These are phyloP conservation scores for Ceratobasidium sp. DNA, from an alignment of 1,284 basidiomycete species.

Conservation along the genomic window DNA sequence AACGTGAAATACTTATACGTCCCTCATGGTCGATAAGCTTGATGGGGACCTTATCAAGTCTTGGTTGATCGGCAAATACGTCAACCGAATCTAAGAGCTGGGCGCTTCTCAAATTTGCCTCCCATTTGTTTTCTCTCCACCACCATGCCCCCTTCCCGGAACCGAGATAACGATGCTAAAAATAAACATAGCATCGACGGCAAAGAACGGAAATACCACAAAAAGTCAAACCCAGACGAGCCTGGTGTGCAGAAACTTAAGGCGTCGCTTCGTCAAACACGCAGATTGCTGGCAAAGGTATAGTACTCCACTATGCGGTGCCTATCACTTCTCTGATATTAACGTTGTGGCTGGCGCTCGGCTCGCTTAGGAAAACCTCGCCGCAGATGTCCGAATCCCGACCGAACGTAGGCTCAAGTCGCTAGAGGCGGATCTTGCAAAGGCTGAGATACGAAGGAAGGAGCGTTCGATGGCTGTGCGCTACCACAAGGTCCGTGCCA, in stretches of 20 bases:
- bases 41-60: background rate
- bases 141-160: constrained; percentile 38
- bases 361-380: constrained; percentile 73
- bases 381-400: constrained; percentile 80
- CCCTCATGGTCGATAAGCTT: constrained; percentile 42
- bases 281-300: constrained; percentile 82
- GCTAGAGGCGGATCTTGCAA: constrained; percentile 80
- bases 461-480: constrained; percentile 79
- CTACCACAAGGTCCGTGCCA: constrained; percentile 75
- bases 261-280: constrained; percentile 81
- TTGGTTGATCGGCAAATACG: constrained; percentile 31
- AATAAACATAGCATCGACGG: background rate
- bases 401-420: constrained; percentile 82
- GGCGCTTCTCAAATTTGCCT: constrained; percentile 45
- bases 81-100: constrained; percentile 19
- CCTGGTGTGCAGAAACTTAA: constrained; percentile 76
- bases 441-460: constrained; percentile 70
- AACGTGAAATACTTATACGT: constrained; percentile 36
- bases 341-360: constrained; percentile 3
- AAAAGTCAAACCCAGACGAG: constrained; percentile 35
- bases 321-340: background rate
- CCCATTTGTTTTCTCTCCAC: constrained; percentile 16
- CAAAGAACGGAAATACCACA: constrained; percentile 7
- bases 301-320: constrained; percentile 49
- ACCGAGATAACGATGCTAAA: constrained; percentile 16